phyloP scores from a whole-genome alignment of 2,329 filamentous ascomycete genomes.

The Microcyclospora tardicrescens region DNA sequence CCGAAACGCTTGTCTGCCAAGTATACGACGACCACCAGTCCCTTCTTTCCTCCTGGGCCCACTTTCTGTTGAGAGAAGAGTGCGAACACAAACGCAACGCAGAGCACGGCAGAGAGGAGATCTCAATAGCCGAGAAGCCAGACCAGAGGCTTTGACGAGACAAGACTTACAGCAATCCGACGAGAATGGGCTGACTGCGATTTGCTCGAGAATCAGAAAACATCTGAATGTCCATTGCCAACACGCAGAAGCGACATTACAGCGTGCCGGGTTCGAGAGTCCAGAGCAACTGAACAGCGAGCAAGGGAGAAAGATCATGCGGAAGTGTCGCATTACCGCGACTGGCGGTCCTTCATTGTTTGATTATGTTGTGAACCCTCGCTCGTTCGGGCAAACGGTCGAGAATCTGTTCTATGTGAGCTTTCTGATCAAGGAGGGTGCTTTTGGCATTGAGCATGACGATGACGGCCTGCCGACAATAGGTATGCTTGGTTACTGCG shows the following conservation, averaged over 20 bases:
- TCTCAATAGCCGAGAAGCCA: constrained; percentile 52
- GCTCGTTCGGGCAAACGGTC: constrained; percentile 83
- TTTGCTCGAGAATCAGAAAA: constrained; percentile 62
- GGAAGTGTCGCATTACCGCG: constrained; percentile 50
- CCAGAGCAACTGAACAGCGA: constrained; percentile 15
- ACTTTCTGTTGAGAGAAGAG: constrained; percentile 75
- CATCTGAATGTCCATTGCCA: constrained; percentile 39
- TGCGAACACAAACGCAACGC: constrained; percentile 56
- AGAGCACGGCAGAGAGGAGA: constrained; percentile 57
- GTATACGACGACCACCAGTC: constrained; percentile 60
- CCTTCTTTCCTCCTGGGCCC: constrained; percentile 80
- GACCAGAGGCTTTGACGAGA: constrained; percentile 64
- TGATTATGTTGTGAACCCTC: constrained; percentile 79
- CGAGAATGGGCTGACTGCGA: constrained; percentile 63
- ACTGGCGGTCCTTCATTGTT: constrained; percentile 66
- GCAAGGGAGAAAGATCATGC: constrained; percentile 42
- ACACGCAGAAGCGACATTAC: constrained; percentile 13
- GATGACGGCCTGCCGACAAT: constrained; percentile 63
- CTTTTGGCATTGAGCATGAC: constrained; percentile 61
- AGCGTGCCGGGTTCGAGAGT: constrained; percentile 7
- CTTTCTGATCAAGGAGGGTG: constrained; percentile 82
- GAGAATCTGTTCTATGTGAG: constrained; percentile 96
- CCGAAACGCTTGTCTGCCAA: constrained; percentile 58
- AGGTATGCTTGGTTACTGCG: constrained; percentile 41
- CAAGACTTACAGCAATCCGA: constrained; percentile 64